phyloP scores from a whole-genome alignment of 1,139 yeast genomes.

The Taphrina populina region DNA sequence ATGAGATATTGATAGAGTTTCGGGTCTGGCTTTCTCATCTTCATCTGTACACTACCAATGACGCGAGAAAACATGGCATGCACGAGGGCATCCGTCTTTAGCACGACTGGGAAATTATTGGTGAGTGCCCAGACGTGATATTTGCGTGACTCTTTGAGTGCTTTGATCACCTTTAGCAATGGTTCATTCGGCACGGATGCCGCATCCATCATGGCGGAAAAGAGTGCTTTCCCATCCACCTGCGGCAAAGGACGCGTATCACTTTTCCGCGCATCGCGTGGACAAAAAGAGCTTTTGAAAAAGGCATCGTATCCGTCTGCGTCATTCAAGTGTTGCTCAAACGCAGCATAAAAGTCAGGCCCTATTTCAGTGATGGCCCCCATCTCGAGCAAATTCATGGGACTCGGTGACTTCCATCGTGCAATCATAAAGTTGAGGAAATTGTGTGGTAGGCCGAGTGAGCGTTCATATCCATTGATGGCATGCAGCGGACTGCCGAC shows the following conservation, averaged over 20 bases:
- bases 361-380: constrained; percentile 15
- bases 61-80: constrained; percentile 26
- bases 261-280: constrained; percentile 2
- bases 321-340: constrained; percentile 23
- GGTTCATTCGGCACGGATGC: constrained; percentile 14
- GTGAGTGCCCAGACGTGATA: constrained; percentile 33
- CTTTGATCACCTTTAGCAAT: constrained; percentile 3
- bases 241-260: constrained; percentile 19
- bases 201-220: constrained; percentile 19
- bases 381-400: constrained; percentile 23
- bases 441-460: constrained; percentile 21
- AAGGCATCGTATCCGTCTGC: constrained; percentile 28
- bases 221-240: constrained; percentile 19
- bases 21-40: constrained; percentile 30
- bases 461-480: constrained; percentile 22
- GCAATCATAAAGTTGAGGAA: constrained; percentile 33
- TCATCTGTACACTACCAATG: constrained; percentile 29
- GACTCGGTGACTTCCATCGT: constrained; percentile 29
- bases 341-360: constrained; percentile 5
- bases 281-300: constrained; percentile 11
- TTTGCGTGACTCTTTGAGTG: constrained; percentile 16
- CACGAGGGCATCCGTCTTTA: constrained; percentile 15
- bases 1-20: constrained; percentile 11
- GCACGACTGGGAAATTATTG: constrained; percentile 21
- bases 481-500: constrained; percentile 32